Percentiles rank a stretch among this genome's conserved stretches.
Conservation (phyloP, 495 filamentous ascomycete species). For the Coniosporium apollinis region DNA sequence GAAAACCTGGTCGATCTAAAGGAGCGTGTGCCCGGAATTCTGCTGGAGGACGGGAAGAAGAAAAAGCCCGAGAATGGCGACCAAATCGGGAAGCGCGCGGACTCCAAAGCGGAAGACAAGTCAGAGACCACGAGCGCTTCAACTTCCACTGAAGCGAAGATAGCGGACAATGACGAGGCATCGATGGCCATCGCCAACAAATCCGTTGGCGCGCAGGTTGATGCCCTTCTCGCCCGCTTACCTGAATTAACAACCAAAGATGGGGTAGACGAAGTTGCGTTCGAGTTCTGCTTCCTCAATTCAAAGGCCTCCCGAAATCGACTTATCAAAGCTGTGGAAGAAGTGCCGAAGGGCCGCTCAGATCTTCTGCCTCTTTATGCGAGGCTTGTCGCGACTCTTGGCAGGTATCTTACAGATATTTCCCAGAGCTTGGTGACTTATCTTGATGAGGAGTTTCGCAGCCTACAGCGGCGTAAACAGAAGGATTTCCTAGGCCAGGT, state of each 20-base stretch:
- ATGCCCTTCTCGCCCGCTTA: conserved; percentile 71
- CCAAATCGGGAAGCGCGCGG: conserved; percentile 26
- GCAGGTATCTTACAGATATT: conserved; percentile 84
- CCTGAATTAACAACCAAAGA: conserved; percentile 86
- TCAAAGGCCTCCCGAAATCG: conserved; percentile 94
- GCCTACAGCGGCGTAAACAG: conserved; percentile 91
- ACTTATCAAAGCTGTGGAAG: conserved; percentile 80
- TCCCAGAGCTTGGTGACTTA: conserved; percentile 83
- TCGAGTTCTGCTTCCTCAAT: conserved; percentile 96
- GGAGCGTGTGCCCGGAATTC: conserved; percentile 81
- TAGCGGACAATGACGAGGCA: conserved; percentile 53
- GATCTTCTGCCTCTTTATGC: conserved; percentile 87
- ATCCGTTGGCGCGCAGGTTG: conserved; percentile 92
- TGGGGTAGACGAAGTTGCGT: conserved; percentile 72
- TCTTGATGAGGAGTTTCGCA: conserved; percentile 92
- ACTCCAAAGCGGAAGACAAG: conserved; percentile 25
- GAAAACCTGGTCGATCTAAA: conserved; percentile 92
- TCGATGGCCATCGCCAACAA: conserved; percentile 94
- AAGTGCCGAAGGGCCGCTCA: conserved; percentile 81
- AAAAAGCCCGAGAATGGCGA: conserved; percentile 55
- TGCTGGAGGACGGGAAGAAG: conserved; percentile 89
- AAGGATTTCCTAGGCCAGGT: conserved; percentile 95
- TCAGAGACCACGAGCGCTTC: conserved; percentile 29
- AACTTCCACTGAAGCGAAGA: conserved; percentile 17
- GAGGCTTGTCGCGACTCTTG: conserved; percentile 82